These are phyloP conservation scores for Glonium stellatum DNA, from an alignment of 495 filamentous ascomycete genomes.

Conservation along the genomic window DNA sequence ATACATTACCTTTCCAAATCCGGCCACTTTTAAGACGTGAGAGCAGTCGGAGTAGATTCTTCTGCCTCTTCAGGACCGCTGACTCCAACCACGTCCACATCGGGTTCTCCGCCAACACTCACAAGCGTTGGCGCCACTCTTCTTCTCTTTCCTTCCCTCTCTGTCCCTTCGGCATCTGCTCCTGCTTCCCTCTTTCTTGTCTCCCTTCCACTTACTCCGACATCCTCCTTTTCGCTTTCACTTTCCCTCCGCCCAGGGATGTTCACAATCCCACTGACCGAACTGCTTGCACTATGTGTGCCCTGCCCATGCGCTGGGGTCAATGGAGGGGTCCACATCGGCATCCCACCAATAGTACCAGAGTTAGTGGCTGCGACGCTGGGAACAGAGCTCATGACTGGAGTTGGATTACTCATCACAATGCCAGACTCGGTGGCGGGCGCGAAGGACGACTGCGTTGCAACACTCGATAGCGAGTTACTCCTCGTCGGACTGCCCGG, in stretches of 20 bases:
- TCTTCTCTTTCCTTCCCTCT: slow-evolving; percentile 31
- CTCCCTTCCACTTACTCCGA: slow-evolving; percentile 2
- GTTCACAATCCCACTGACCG: slow-evolving; percentile 26
- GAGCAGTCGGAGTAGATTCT: neutral
- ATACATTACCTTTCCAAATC: neutral
- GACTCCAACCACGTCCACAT: neutral
- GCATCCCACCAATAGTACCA: slow-evolving; percentile 28
- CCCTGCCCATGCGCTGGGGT: slow-evolving; percentile 31
- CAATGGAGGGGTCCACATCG: slow-evolving; percentile 38
- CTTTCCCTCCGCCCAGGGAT: slow-evolving; percentile 12
- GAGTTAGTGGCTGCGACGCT: slow-evolving; percentile 35
- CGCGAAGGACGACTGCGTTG: slow-evolving; percentile 47
- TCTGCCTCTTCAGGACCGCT: neutral
- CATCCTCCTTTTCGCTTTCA: slow-evolving; percentile 19
- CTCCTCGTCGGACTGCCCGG: slow-evolving; percentile 61
- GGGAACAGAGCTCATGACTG: slow-evolving; percentile 31
- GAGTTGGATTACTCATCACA: slow-evolving; percentile 33
- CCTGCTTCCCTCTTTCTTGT: slow-evolving; percentile 26
- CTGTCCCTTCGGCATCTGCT: slow-evolving; percentile 26
- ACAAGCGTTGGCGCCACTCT: slow-evolving; percentile 38
- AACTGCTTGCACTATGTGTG: slow-evolving; percentile 33
- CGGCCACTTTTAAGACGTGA: neutral
- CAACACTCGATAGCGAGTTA: slow-evolving; percentile 78
- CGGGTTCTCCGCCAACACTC: slow-evolving; percentile 1
- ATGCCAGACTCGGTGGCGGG: slow-evolving; percentile 23